phyloP scores from a whole-genome alignment of 2,329 filamentous ascomycete species.

The Orbilia javanica region DNA sequence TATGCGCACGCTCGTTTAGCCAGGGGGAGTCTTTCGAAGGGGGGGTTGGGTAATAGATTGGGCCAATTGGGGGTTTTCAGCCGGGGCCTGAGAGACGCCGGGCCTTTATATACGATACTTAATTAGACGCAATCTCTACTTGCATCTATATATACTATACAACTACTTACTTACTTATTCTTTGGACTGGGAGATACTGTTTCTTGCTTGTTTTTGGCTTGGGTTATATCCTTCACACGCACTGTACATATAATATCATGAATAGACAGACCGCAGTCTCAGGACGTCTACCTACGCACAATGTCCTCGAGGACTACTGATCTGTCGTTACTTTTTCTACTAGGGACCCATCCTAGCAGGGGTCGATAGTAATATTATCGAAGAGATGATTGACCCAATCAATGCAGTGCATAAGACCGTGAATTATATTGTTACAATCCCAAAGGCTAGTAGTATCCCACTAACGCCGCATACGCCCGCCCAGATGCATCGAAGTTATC shows the following conservation, averaged over 20 bases:
- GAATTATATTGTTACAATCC: slow-evolving; percentile 1
- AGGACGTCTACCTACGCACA: neutral
- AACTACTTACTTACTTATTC: slow-evolving; percentile 18
- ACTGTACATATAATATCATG: slow-evolving; percentile 44
- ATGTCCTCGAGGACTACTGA: neutral
- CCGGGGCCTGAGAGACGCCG: neutral
- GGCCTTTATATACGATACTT: slow-evolving; percentile 5
- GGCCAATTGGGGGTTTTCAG: too few species aligned
- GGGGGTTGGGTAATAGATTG: slow-evolving; percentile 13
- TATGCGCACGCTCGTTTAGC: neutral
- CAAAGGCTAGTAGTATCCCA: slow-evolving; percentile 63
- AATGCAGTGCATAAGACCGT: neutral
- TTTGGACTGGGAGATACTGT: slow-evolving; percentile 17
- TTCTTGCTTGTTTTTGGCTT: slow-evolving; percentile 25
- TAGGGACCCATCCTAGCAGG: neutral
- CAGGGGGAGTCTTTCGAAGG: neutral
- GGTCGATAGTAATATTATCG: neutral
- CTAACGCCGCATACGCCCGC: slow-evolving; percentile 61
- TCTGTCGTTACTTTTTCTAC: neutral
- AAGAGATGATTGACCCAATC: neutral
- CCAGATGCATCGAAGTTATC: slow-evolving; percentile 61
- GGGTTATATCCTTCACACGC: slow-evolving; percentile 4
- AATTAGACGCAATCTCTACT: slow-evolving; percentile 28
- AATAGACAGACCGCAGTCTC: slow-evolving; percentile 37
- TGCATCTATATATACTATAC: slow-evolving; percentile 19